Conservation (phyloP, 495 filamentous ascomycete species). For the Peziza echinospora region DNA sequence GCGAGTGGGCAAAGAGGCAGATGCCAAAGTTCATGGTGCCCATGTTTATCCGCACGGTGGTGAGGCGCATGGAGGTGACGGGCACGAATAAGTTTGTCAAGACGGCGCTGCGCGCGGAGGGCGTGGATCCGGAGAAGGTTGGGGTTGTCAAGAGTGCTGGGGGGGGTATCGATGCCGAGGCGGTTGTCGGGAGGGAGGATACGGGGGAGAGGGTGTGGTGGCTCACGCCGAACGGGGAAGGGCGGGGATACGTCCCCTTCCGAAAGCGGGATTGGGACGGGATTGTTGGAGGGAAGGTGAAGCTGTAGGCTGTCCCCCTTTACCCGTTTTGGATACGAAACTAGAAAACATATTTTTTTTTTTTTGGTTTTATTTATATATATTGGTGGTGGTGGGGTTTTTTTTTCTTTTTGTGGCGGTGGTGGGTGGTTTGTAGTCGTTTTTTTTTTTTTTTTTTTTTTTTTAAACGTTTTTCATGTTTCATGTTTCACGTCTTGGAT, state of each 20-base stretch:
- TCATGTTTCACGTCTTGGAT: too few species aligned
- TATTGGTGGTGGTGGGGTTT: too few species aligned
- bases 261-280: conserved; percentile 41
- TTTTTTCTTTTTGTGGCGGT: too few species aligned
- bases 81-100: conserved; percentile 84
- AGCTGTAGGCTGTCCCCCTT: conserved; percentile 42
- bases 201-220: conserved; percentile 43
- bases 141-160: conserved; percentile 23
- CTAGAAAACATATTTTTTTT: too few species aligned
- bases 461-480: too few species aligned
- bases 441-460: too few species aligned
- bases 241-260: conserved; percentile 46
- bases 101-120: conserved; percentile 42
- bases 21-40: conserved; percentile 61
- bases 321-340: too few species aligned
- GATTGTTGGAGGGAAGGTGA: conserved; percentile 44
- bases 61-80: conserved; percentile 39
- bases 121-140: conserved; percentile 43
- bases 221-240: conserved; percentile 25
- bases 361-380: too few species aligned
- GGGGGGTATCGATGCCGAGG: conserved; percentile 11
- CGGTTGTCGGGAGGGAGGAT: conserved; percentile 4
- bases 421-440: too few species aligned
- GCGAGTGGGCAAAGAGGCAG: conserved; percentile 29
- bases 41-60: conserved; percentile 45